These are phyloP conservation scores for Prunus kanzakura DNA, from an alignment of 306 rosid species.

Conservation along the genomic window DNA sequence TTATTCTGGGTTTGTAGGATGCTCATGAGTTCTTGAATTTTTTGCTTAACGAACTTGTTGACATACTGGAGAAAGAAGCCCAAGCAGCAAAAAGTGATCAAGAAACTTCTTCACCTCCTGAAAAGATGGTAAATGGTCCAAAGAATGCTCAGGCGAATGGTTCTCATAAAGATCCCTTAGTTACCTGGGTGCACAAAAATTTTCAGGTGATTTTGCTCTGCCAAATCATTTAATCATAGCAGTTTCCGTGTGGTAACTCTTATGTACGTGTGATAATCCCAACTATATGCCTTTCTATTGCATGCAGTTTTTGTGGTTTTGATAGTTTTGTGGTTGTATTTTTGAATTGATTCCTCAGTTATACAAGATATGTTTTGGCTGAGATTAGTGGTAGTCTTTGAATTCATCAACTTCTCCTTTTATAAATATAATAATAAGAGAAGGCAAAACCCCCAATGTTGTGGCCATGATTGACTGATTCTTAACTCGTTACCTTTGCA, in stretches of 20 bases:
- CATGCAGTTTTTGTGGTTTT: neutral
- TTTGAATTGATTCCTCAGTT: neutral
- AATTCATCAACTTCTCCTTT: neutral
- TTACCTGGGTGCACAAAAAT: constrained; percentile 98
- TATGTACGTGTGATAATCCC: neutral
- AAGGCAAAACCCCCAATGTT: neutral
- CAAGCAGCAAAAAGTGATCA: constrained; percentile 73
- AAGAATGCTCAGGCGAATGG: constrained; percentile 73
- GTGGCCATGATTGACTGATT: neutral
- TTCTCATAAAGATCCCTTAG: constrained; percentile 75
- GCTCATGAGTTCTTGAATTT: constrained; percentile 98
- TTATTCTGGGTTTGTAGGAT: constrained; percentile 60
- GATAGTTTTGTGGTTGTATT: neutral
- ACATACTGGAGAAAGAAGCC: constrained; percentile 97
- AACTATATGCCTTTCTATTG: neutral
- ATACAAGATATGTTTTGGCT: neutral
- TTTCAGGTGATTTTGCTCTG: constrained; percentile 76
- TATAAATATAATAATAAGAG: neutral
- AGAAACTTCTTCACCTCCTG: constrained; percentile 71
- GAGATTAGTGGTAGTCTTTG: neutral
- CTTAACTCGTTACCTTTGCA: neutral
- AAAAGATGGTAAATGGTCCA: constrained; percentile 67
- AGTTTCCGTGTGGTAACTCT: constrained; percentile 18
- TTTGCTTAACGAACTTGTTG: constrained; percentile 96
- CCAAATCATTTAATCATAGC: constrained; percentile 15